phyloP scores from a whole-genome alignment of 192 early-diverging fungal genomes.

The Backusella mclennaniae region DNA sequence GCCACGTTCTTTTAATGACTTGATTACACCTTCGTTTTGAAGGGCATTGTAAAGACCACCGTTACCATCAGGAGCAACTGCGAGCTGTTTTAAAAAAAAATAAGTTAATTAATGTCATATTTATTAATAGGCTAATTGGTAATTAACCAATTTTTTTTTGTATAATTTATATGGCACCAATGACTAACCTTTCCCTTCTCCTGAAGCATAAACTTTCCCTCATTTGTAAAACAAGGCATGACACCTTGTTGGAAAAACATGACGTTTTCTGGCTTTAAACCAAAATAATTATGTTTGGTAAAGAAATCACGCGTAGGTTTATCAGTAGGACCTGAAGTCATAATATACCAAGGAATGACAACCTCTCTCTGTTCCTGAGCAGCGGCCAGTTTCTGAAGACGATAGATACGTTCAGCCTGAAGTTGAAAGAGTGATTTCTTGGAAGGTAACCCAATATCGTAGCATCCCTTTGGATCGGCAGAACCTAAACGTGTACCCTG shows the following conservation, averaged over 20 bases:
- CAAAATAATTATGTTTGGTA: slow-evolving; percentile 74
- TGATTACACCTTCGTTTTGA: slow-evolving; percentile 72
- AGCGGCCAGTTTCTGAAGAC: slow-evolving; percentile 66
- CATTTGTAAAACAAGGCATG: slow-evolving; percentile 80
- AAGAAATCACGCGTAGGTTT: slow-evolving; percentile 68
- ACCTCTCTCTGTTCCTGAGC: slow-evolving; percentile 5
- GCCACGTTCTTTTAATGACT: slow-evolving; percentile 65
- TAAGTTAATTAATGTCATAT: background rate
- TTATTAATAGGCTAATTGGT: background rate
- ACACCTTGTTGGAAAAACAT: slow-evolving; percentile 88
- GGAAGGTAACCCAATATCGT: slow-evolving; percentile 87
- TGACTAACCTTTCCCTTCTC: slow-evolving; percentile 50
- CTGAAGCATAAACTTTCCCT: slow-evolving; percentile 86
- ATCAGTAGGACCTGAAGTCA: slow-evolving; percentile 90
- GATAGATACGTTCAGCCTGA: slow-evolving; percentile 86
- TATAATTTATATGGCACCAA: background rate
- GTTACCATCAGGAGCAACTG: slow-evolving; percentile 77
- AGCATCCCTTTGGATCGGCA: slow-evolving; percentile 84
- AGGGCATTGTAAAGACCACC: slow-evolving; percentile 89
- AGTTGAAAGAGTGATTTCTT: slow-evolving; percentile 86
- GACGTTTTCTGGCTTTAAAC: slow-evolving; percentile 70
- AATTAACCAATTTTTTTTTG: background rate
- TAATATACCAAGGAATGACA: slow-evolving; percentile 91
- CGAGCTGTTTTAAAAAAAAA: slow-evolving; percentile 26
- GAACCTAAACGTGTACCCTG: slow-evolving; percentile 81